Evolutionary conservation across 129 eudicot species (phyloP).

Genomic region (Centaurea solstitialis): DNA sequence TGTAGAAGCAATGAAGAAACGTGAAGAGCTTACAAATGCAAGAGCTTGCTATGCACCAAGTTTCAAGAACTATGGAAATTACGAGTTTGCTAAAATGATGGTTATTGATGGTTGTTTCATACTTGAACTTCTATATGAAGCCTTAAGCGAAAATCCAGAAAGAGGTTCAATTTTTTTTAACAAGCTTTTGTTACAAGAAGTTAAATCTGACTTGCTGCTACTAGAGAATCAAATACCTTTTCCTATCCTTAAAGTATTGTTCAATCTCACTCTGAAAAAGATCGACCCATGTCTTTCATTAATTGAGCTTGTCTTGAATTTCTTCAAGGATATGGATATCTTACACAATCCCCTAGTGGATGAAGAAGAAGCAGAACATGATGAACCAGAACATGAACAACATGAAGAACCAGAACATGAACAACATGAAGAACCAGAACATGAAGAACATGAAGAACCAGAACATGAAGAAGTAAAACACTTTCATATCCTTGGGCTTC

Average conservation of each 20-base stretch:
- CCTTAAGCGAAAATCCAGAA: not conserved
- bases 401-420: too few species aligned
- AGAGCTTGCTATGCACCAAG: constrained; percentile 22
- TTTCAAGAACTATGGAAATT: not conserved
- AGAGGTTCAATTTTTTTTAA: constrained; percentile 20
- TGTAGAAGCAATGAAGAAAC: too few species aligned
- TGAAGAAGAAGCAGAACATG: too few species aligned
- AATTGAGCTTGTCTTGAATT: constrained; percentile 1
- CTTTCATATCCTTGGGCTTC: constrained; percentile 29
- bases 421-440: too few species aligned
- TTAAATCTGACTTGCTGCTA: constrained; percentile 7
- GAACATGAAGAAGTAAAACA: too few species aligned
- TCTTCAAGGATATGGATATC: constrained; percentile 16
- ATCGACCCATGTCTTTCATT: not conserved
- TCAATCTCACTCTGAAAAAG: not conserved
- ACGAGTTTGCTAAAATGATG: constrained; percentile 14
- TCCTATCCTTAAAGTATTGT: constrained; percentile 14
- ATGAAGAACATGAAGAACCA: too few species aligned
- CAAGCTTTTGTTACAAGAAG: not conserved
- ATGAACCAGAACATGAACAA: too few species aligned
- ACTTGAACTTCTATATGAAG: constrained; percentile 21
- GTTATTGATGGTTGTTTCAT: constrained; percentile 32
- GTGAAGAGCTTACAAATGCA: too few species aligned
- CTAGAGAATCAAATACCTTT: constrained; percentile 23
- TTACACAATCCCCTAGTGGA: not conserved